Conservation (phyloP, 495 filamentous ascomycete genomes). For the Terfezia boudieri region DNA sequence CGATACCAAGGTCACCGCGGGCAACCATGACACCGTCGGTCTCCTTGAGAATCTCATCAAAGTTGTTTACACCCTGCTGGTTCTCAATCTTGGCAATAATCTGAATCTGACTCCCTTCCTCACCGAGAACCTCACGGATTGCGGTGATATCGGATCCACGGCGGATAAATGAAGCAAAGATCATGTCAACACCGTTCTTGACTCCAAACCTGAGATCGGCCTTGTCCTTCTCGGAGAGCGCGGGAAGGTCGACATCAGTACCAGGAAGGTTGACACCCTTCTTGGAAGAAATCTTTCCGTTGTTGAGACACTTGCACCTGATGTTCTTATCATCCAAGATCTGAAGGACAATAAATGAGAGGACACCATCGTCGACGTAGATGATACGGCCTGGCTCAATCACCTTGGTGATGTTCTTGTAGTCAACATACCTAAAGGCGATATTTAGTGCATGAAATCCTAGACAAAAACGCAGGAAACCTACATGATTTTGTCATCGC, state of each 20-base stretch:
- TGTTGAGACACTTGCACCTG: slow-evolving; percentile 67
- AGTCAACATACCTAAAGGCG: slow-evolving; percentile 70
- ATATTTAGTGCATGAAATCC: background rate
- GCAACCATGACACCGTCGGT: slow-evolving; percentile 99
- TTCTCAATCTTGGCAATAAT: slow-evolving; percentile 99
- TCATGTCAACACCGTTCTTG: slow-evolving; percentile 95
- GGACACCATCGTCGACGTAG: slow-evolving; percentile 94
- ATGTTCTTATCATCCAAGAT: slow-evolving; percentile 76
- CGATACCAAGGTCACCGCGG: slow-evolving; percentile 93
- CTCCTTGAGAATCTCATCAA: slow-evolving; percentile 84
- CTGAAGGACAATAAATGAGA: slow-evolving; percentile 80
- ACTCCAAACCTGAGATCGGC: slow-evolving; percentile 82
- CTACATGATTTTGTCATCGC: slow-evolving; percentile 84
- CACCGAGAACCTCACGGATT: slow-evolving; percentile 77
- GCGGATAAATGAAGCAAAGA: slow-evolving; percentile 97
- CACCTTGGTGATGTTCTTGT: slow-evolving; percentile 99
- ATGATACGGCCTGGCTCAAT: slow-evolving; percentile 82
- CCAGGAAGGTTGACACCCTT: slow-evolving; percentile 98
- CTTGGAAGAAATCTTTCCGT: slow-evolving; percentile 90
- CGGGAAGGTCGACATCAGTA: slow-evolving; percentile 93
- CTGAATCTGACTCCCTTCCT: slow-evolving; percentile 90
- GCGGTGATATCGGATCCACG: slow-evolving; percentile 71
- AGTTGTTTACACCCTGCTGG: slow-evolving; percentile 97
- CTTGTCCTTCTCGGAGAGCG: slow-evolving; percentile 97
- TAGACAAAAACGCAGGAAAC: slow-evolving; percentile 16